phyloP scores from a whole-genome alignment of 2,329 filamentous ascomycete genomes.

The Calonectria pauciramosa region DNA sequence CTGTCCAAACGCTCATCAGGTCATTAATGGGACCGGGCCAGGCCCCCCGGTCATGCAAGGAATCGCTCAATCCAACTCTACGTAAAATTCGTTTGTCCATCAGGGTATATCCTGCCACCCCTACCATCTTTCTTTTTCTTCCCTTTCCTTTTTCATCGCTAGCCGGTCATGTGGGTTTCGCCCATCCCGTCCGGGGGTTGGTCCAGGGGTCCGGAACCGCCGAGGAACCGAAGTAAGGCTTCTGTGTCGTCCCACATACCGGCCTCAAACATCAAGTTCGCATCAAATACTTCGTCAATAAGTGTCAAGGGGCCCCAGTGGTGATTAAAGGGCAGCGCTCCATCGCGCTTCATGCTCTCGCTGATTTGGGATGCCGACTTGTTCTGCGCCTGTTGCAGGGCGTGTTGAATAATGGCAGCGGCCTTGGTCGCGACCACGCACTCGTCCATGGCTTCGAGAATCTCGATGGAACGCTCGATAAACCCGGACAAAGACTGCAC shows the following conservation, averaged over 20 bases:
- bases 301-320: constrained; percentile 24
- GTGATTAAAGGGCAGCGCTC: constrained; percentile 22
- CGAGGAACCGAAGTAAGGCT: constrained; percentile 18
- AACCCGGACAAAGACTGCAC: constrained; percentile 14
- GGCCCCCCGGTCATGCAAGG: constrained; percentile 3
- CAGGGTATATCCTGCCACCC: not conserved
- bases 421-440: constrained; percentile 24
- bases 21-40: not conserved
- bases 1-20: not conserved
- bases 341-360: constrained; percentile 15
- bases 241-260: constrained; percentile 24
- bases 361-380: constrained; percentile 13
- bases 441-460: constrained; percentile 27
- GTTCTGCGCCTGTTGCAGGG: constrained; percentile 7
- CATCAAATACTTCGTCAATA: constrained; percentile 28
- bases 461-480: constrained; percentile 22
- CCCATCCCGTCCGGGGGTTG: not conserved
- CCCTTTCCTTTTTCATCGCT: not conserved
- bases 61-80: not conserved
- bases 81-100: not conserved
- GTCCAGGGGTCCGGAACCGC: not conserved
- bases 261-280: constrained; percentile 25
- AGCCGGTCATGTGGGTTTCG: not conserved
- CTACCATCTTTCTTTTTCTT: not conserved
- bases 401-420: constrained; percentile 7